A percentile compares a stretch with the other conserved stretches of the same genome.
These are phyloP conservation scores for Rhodamnia rubescens DNA, from an alignment of 345 rosid species.

Conservation along the genomic window DNA sequence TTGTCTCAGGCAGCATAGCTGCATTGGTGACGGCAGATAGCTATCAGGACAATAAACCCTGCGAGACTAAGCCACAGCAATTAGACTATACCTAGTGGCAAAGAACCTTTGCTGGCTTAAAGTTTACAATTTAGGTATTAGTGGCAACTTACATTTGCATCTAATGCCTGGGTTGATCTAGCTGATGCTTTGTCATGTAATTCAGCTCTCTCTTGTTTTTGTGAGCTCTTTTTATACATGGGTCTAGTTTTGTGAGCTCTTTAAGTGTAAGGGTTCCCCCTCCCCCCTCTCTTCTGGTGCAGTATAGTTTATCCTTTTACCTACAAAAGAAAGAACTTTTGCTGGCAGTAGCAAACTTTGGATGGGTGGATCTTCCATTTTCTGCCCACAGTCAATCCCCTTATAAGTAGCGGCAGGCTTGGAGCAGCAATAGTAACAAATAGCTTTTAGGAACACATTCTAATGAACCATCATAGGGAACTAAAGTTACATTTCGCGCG, in stretches of 20 bases:
- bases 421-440: background rate
- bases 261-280: background rate
- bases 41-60: background rate
- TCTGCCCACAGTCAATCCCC: background rate
- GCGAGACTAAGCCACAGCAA: background rate
- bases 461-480: background rate
- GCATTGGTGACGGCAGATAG: background rate
- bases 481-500: background rate
- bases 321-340: background rate
- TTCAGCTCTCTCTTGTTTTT: background rate
- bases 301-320: background rate
- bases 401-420: background rate
- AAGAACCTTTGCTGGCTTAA: background rate
- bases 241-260: background rate
- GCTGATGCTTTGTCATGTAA: background rate
- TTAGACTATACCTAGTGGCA: background rate
- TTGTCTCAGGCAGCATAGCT: background rate
- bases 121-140: background rate
- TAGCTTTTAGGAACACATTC: background rate
- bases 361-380: background rate
- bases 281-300: background rate
- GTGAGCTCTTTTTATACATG: background rate
- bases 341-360: background rate
- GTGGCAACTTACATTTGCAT: background rate
- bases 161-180: background rate